Evolutionary conservation across 306 rosid species (phyloP).

Genomic region (Vigna unguiculata): DNA sequence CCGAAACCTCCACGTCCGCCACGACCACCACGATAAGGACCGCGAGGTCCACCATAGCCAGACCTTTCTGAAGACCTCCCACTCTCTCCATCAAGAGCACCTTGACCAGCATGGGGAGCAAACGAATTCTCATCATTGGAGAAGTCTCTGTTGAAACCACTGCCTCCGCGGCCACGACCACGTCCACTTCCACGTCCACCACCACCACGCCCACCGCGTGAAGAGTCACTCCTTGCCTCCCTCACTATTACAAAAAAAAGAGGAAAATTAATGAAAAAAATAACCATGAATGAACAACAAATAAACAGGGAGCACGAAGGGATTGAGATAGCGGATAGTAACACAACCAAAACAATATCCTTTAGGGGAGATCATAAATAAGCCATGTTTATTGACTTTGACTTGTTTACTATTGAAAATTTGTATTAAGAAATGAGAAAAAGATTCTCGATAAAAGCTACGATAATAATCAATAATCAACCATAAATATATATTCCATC

Average conservation of each 20-base stretch:
- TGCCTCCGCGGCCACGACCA: slow-evolving; percentile 49
- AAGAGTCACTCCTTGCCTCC: slow-evolving; percentile 65
- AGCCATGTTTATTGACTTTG: too few relatives aligned
- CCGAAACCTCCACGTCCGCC: slow-evolving; percentile 69
- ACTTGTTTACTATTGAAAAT: neutral
- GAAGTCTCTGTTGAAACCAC: slow-evolving; percentile 48
- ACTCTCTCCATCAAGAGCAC: slow-evolving; percentile 55
- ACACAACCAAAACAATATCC: too few relatives aligned
- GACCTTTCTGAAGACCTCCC: slow-evolving; percentile 57
- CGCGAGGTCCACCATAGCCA: slow-evolving; percentile 67
- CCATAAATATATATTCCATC: neutral
- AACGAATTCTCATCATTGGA: slow-evolving; percentile 52
- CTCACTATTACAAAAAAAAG: slow-evolving; percentile 55
- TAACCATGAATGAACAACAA: neutral
- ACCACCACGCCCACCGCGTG: slow-evolving; percentile 65
- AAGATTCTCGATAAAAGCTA: neutral
- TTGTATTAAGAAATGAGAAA: neutral
- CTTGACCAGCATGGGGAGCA: slow-evolving; percentile 50
- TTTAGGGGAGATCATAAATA: too few relatives aligned
- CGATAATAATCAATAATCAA: neutral
- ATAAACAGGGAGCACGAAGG: too few relatives aligned
- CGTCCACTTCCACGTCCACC: slow-evolving; percentile 54
- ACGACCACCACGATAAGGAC: slow-evolving; percentile 68
- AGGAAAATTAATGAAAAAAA: neutral
- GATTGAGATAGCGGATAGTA: too few relatives aligned